Base-by-base conservation (phyloP, 164 flowering plant species). In the Litsea cubeba region DNA sequence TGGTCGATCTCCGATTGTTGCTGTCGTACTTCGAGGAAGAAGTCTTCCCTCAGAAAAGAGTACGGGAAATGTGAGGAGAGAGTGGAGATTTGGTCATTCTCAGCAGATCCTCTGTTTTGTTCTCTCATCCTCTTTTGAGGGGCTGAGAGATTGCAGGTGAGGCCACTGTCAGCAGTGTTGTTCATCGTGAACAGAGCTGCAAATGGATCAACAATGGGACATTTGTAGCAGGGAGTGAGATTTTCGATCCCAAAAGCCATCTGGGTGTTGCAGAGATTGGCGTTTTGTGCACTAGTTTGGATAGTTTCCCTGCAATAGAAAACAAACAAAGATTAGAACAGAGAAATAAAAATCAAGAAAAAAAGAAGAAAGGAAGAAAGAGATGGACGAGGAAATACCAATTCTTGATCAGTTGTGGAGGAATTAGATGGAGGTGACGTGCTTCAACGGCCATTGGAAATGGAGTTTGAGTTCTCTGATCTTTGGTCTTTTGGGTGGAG, bases 1-100 rank as follows among this genome's bases (percentile, higher is more conserved):
- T 78, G 85, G 68, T 91, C 91, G 77, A 87, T 80, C 25, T 93
- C 96, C 32, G 78, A 64, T 66, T 91, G 97, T 72, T 89, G 92
- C 24, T 84, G 88, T 51, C 84, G 87, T 76, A 90, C 73, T 77
- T 87, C 86, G 1, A 82, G 73, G 2, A 89, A 84, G 22, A 89
- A 12, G 72, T 89, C 95, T 25, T 90, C 87, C 18, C 90, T 92
- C 25, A 90, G 86, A 70, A 92, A 89, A 4, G 88, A 82, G 25
- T 71, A 81, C 0, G 74, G 70, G 4, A 74, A 63, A 75, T 40
- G 1, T 2, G 32, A 15, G 6, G 60, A 54, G 7, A 54, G 60
- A 20, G 7, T 15, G 60, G 60, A 4, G 60, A n/a, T 14, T 54
- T 20, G 17, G 17, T 54, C 60, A 15, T 54, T 54, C 60, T 54